A percentile compares a stretch with the other conserved stretches of the same genome.
These are phyloP conservation scores for Nemania sp. DNA, from an alignment of 2,329 filamentous ascomycete genomes.

Conservation along the genomic window DNA sequence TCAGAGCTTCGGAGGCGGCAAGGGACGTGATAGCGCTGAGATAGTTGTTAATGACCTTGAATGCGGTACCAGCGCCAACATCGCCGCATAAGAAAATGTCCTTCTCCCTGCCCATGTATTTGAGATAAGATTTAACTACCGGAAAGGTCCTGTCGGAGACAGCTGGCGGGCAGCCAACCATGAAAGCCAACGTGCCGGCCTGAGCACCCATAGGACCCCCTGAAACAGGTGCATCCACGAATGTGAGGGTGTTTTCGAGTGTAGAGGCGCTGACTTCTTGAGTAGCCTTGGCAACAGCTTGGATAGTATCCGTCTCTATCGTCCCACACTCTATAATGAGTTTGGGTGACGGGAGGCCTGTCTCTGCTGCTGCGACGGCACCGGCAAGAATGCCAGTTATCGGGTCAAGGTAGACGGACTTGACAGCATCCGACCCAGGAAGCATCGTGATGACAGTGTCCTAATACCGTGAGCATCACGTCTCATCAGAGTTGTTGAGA, in stretches of 20 bases:
- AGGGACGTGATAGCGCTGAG: constrained; percentile 71
- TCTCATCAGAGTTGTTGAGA: neutral
- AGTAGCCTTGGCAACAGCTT: constrained; percentile 62
- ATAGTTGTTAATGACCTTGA: constrained; percentile 77
- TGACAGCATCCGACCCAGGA: constrained; percentile 43
- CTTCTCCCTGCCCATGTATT: constrained; percentile 56
- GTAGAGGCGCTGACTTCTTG: constrained; percentile 43
- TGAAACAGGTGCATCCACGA: constrained; percentile 45
- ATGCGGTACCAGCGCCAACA: constrained; percentile 66
- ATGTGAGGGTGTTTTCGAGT: constrained; percentile 32
- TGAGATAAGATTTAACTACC: constrained; percentile 59
- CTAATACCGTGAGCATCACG: constrained; percentile 24
- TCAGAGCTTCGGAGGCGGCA: constrained; percentile 45
- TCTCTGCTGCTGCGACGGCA: constrained; percentile 23
- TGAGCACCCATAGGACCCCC: constrained; percentile 44
- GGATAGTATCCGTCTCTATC: constrained; percentile 42
- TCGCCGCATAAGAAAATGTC: constrained; percentile 66
- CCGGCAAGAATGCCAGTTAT: constrained; percentile 42
- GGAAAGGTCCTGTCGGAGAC: constrained; percentile 57
- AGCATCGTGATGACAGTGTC: constrained; percentile 49
- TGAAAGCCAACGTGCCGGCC: constrained; percentile 44
- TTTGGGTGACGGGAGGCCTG: constrained; percentile 23
- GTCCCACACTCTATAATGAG: constrained; percentile 42
- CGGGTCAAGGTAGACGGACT: constrained; percentile 44
- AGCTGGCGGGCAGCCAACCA: constrained; percentile 40